These are phyloP conservation scores for Crinitomyces ghanaensis DNA, from an alignment of 805 yeast genomes.

Conservation along the genomic window DNA sequence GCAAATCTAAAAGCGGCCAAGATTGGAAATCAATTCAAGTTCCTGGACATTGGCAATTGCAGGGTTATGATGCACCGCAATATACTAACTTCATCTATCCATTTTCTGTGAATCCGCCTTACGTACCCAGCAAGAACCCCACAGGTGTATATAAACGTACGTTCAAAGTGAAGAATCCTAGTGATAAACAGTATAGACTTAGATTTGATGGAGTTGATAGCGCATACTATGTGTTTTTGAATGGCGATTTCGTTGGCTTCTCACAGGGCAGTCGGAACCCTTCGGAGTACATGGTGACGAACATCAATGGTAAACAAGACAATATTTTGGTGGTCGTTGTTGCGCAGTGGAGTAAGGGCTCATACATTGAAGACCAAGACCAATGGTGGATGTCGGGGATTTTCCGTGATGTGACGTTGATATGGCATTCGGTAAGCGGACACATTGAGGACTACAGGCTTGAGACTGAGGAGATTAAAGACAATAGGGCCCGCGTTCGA, in stretches of 20 bases:
- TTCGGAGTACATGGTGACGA: constrained; percentile 25
- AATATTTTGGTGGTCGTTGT: constrained; percentile 22
- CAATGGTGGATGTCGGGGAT: constrained; percentile 33
- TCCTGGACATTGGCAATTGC: constrained; percentile 30
- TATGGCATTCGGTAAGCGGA: constrained; percentile 20
- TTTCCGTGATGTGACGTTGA: constrained; percentile 27
- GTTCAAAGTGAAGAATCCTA: constrained; percentile 14
- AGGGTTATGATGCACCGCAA: constrained; percentile 27
- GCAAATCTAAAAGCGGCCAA: constrained; percentile 20
- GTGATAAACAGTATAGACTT: constrained; percentile 14
- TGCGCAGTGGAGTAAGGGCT: constrained; percentile 26
- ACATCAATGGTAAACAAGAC: constrained; percentile 6
- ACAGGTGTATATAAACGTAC: constrained; percentile 25
- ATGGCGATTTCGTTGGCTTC: constrained; percentile 25
- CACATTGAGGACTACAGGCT: constrained; percentile 24
- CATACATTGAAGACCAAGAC: constrained; percentile 30
- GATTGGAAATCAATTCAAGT: constrained; percentile 19
- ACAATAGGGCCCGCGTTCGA: constrained; percentile 3
- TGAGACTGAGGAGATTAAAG: constrained; percentile 14
- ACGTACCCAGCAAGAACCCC: constrained; percentile 26
- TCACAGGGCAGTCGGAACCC: constrained; percentile 27
- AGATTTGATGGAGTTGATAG: constrained; percentile 31
- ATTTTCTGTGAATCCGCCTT: constrained; percentile 27
- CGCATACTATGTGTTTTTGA: constrained; percentile 26
- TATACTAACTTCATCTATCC: constrained; percentile 28